Evolutionary conservation across 495 filamentous ascomycete species (phyloP), one percentile per base, ranked within the genome.

Genomic region (Xeromyces bisporus): DNA sequence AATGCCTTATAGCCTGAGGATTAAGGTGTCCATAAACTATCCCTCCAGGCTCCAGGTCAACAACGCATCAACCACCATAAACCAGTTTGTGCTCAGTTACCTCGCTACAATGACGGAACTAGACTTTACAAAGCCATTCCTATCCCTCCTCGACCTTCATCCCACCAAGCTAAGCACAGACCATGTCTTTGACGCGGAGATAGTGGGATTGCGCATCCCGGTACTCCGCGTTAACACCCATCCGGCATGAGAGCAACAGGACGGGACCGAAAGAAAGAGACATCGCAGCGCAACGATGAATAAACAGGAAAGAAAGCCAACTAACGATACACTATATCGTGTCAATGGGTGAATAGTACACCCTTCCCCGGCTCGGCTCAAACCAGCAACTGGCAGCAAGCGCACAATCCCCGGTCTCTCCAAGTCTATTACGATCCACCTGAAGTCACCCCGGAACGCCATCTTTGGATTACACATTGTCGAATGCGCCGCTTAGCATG

Each of bases 41-140:
- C n/a, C n/a, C n/a, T n/a, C n/a, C n/a, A n/a, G n/a, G n/a, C n/a
- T n/a, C n/a, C n/a, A n/a, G n/a, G n/a, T n/a, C n/a, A n/a, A n/a
- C n/a, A n/a, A n/a, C n/a, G n/a, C n/a, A n/a, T n/a, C n/a, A n/a
- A n/a, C n/a, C n/a, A n/a, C n/a, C n/a, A n/a, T n/a, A n/a, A n/a
- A n/a, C n/a, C n/a, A n/a, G n/a, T n/a, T n/a, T n/a, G n/a, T n/a
- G n/a, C n/a, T n/a, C n/a, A n/a, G n/a, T n/a, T n/a, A n/a, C n/a
- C n/a, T n/a, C n/a, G n/a, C n/a, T n/a, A 68, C 28, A 23, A 91
- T 91, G 82, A 69, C 81, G n/a, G 86, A 94, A 65, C 44, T 86
- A 28, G 51, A 67, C 31, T 97, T 92, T 51, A 71, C 81, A 36
- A 85, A 80, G 51, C 59, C 71, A 27, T 93, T 87, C 58, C 75